These are phyloP conservation scores for Cocos nucifera DNA, from an alignment of 176 grass and related monocot species.

Conservation along the genomic window DNA sequence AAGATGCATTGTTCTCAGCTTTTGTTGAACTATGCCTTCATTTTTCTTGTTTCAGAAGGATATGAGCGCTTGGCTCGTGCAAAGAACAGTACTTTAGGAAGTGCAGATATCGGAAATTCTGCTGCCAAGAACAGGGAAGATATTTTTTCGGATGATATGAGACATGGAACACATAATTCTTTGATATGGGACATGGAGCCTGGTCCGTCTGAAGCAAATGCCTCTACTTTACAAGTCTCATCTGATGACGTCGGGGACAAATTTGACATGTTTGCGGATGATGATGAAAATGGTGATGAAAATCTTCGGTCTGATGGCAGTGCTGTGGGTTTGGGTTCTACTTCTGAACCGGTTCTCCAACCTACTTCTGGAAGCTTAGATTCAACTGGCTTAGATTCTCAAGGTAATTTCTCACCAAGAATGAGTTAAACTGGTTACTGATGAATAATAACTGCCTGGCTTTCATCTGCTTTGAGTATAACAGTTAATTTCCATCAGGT, in stretches of 20 bases:
- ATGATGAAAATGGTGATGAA: conserved; percentile 20
- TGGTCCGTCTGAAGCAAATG: conserved; percentile 37
- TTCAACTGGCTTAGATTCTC: background rate
- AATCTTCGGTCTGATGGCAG: conserved; percentile 31
- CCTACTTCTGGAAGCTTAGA: conserved; percentile 25
- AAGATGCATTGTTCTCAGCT: no score
- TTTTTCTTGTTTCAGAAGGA: conserved; percentile 44
- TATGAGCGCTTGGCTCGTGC: conserved; percentile 67
- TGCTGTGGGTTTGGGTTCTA: conserved; percentile 23
- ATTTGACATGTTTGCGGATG: conserved; percentile 80
- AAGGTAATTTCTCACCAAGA: conserved; percentile 3
- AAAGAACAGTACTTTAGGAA: conserved; percentile 39
- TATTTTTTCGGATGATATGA: conserved; percentile 37
- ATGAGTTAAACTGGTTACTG: background rate
- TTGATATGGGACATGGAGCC: conserved; percentile 44
- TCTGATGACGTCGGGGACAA: conserved; percentile 42
- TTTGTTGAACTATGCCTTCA: background rate
- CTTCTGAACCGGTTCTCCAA: conserved; percentile 22
- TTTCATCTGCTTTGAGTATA: no score
- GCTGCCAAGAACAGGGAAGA: conserved; percentile 15
- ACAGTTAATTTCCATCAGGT: background rate
- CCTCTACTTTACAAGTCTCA: conserved; percentile 24
- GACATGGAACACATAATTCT: conserved; percentile 28
- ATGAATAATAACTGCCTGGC: no score
- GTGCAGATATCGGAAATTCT: conserved; percentile 1